Evolutionary conservation across 257 asterid species (phyloP).

Genomic region (Penstemon newberryi): DNA sequence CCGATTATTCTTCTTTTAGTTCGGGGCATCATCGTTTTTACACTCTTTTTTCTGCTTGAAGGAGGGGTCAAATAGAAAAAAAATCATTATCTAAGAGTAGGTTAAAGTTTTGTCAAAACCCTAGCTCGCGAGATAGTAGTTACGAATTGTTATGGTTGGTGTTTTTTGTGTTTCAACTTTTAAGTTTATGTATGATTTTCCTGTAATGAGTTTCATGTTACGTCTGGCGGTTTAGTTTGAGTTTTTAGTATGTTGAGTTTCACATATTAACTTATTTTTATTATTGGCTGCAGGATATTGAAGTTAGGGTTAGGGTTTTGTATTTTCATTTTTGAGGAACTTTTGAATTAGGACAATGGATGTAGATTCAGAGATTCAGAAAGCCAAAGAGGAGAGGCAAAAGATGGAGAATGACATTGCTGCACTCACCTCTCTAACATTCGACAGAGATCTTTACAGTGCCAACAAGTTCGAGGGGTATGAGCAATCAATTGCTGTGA

Average conservation of each 20-base stretch:
- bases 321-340: constrained; percentile 8
- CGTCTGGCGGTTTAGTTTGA: not conserved
- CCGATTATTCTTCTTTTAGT: too few species aligned
- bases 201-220: not conserved
- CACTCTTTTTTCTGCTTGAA: too few species aligned
- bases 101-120: not conserved
- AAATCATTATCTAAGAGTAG: too few species aligned
- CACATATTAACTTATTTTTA: constrained; percentile 4
- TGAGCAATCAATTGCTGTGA: constrained; percentile 74
- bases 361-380: constrained; percentile 65
- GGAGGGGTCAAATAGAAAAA: too few species aligned
- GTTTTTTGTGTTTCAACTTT: too few species aligned
- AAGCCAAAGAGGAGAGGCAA: constrained; percentile 72
- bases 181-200: not conserved
- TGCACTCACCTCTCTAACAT: constrained; percentile 62
- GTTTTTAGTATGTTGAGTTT: not conserved
- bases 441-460: constrained; percentile 71
- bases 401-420: constrained; percentile 92
- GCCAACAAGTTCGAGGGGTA: constrained; percentile 72
- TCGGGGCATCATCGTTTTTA: too few species aligned
- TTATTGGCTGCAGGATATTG: constrained; percentile 20
- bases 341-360: constrained; percentile 39
- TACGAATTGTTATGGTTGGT: too few species aligned
- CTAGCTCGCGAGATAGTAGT: too few species aligned
- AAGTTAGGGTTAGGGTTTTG: constrained; percentile 33